Base-by-base conservation (phyloP, 2,329 filamentous ascomycete genomes). In the Xylariaceae sp. region DNA sequence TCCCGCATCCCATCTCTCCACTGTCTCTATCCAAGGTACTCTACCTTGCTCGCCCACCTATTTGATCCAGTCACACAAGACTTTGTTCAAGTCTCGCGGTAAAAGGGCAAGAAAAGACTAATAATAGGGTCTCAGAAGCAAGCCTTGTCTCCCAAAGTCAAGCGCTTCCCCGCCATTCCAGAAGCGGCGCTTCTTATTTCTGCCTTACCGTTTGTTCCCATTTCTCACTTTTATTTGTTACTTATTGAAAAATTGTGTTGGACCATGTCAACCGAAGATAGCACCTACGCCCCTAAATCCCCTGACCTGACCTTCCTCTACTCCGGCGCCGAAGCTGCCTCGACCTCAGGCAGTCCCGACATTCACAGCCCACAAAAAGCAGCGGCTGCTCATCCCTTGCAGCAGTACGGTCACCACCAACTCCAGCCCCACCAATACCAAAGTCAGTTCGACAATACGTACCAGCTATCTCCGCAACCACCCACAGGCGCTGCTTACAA, bases 281-380 rank as follows among this genome's bases (percentile, higher is more conserved):
- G 64, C 50, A 66, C 63, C 46, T 79, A 79, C 64, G 74, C 72
- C 51, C 76, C 76, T 51, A 76, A 72, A 61, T 79, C 75, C 54
- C 76, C 76, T 57, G 75, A 79, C 65, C 69, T 79, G 51, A 78
- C 75, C 45, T 76, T 72, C 44, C 72, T 79, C 61, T 74, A 70
- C 54, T 64, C 72, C 46, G 58, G 63, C 34, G 46, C 53, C 39
- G 55, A 53, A 38, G 48, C 51, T 30, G 54, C 52, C 48, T 51
- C 59, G 45, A 57, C 56, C 37, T 49, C 49, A 40, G 44, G 22
- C 22, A 6, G 6, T 26, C 22, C 22, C 22, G 22, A 43, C 46
- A 32, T 32, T n/a, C 30, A 32, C 30, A 32, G 16, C 16, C 30
- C 30, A 32, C 13, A 32, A 26, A 26, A 26, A 11, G 22, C 22